Base-by-base conservation (phyloP, 495 filamentous ascomycete species). In the Podospora pseudocomata region DNA sequence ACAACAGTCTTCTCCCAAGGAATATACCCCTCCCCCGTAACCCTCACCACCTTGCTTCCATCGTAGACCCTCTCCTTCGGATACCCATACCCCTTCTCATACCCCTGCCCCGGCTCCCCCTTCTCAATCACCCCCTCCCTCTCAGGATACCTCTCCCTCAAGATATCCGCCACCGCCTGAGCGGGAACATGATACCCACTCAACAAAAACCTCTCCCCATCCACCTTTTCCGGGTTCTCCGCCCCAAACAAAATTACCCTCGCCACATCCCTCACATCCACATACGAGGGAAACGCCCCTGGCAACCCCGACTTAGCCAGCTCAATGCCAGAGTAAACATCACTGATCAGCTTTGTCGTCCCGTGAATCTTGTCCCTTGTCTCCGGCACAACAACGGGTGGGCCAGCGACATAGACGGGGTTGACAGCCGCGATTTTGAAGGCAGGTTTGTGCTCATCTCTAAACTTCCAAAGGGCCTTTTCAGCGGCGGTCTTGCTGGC, bases 401-500 rank as follows among this genome's bases (percentile, higher is more conserved):
- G 78, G 13, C 78, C 79, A 34, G 70, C 66, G 5, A 80, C 74
- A 65, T 19, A 76, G 69, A 60, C 27, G 30, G 87, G 86, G 26
- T 88, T 76, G 6, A 89, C 72, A 3, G 83, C 65, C 44, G 86
- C 86, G 67, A 88, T 78, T 1, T 68, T 76, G 66, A 86, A 88
- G 0, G 53, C 18, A 0, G 84, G 83, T 56, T 83, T 78, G 13
- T 86, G 61, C 59, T 84, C 78, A 26, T 82, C 74, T 2, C 83
- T 68, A 68, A 86, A 89, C 63, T 80, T 76, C 85, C 84, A 89
- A 3, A 84, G 69, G 3, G 78, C 76, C 44, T 75, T 80, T 74
- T 90, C 87, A 0, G 79, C 82, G 39, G 81, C 78, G 1, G 80
- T 82, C 70, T 91, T 89, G 67, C 82, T 84, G 0, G 85, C 85